Evolutionary conservation across 495 filamentous ascomycete species (phyloP).

Genomic region (Aspergillus leporis): DNA sequence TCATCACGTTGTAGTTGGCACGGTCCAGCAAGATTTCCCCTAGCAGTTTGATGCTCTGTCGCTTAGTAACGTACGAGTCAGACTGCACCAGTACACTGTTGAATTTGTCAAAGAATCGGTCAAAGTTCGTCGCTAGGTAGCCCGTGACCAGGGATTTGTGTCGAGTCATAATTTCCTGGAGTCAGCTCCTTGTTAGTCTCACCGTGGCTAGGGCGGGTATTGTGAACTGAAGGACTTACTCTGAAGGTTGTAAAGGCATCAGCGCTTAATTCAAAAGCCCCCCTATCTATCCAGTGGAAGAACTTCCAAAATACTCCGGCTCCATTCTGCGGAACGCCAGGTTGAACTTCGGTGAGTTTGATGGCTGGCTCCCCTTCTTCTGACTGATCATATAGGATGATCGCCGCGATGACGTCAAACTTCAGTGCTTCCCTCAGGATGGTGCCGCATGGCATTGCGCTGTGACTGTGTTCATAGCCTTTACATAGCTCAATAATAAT

Average conservation of each 20-base stretch:
- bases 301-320: conserved; percentile 95
- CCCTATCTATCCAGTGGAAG: conserved; percentile 94
- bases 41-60: conserved; percentile 95
- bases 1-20: conserved; percentile 98
- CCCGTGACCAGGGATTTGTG: conserved; percentile 87
- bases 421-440: conserved; percentile 92
- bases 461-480: conserved; percentile 86
- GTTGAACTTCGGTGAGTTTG: conserved; percentile 64
- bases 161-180: conserved; percentile 85
- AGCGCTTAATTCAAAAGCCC: conserved; percentile 93
- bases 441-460: conserved; percentile 88
- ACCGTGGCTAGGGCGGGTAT: not conserved
- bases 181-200: conserved; percentile 4
- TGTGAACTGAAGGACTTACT: conserved; percentile 47
- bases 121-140: conserved; percentile 85
- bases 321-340: conserved; percentile 65
- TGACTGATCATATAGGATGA: conserved; percentile 91
- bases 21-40: conserved; percentile 94
- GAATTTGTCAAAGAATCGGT: conserved; percentile 87
- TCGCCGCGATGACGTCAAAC: conserved; percentile 80
- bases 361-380: conserved; percentile 54
- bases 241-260: conserved; percentile 97
- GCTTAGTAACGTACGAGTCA: conserved; percentile 95
- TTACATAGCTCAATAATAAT: conserved; percentile 85
- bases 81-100: conserved; percentile 87